phyloP scores from a whole-genome alignment of 208 protist genomes.

The Leishmania turanica region DNA sequence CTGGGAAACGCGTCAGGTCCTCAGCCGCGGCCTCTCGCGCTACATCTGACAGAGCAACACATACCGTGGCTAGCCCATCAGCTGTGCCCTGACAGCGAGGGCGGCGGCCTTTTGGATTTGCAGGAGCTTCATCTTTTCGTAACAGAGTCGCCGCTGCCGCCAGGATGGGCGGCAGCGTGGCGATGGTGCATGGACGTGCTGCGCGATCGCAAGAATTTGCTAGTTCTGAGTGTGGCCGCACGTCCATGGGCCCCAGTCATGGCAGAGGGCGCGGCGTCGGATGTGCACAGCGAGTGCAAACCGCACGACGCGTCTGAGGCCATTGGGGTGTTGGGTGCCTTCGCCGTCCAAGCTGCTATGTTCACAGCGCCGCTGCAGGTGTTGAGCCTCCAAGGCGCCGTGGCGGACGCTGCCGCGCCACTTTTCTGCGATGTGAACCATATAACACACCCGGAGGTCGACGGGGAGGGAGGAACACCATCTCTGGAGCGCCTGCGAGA shows the following conservation, averaged over 20 bases:
- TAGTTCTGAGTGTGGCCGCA: slow-evolving; percentile 29
- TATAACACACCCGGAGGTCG: not conserved
- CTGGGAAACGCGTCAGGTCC: slow-evolving; percentile 11
- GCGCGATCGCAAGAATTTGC: slow-evolving; percentile 24
- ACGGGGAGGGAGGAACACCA: not conserved
- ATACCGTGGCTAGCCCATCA: slow-evolving; percentile 51
- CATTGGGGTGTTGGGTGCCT: not conserved
- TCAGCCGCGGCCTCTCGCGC: slow-evolving; percentile 33
- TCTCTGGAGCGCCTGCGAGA: slow-evolving; percentile 22
- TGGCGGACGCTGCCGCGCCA: slow-evolving; percentile 9
- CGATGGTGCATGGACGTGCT: slow-evolving; percentile 45
- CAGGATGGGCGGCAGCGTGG: slow-evolving; percentile 38
- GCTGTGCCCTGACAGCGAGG: slow-evolving; percentile 34
- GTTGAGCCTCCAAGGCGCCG: slow-evolving; percentile 27
- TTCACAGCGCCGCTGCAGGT: slow-evolving; percentile 14
- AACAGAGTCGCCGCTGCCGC: slow-evolving; percentile 29
- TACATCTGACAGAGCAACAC: slow-evolving; percentile 62
- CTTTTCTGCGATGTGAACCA: slow-evolving; percentile 4
- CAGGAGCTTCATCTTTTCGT: slow-evolving; percentile 51
- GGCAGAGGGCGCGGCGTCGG: not conserved
- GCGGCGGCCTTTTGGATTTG: slow-evolving; percentile 32
- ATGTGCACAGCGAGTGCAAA: not conserved
- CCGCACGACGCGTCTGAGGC: not conserved
- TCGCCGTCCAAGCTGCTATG: not conserved
- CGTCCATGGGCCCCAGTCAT: not conserved